These are phyloP conservation scores for Ogataea philodendri DNA, from an alignment of 805 yeast genomes.

Conservation along the genomic window DNA sequence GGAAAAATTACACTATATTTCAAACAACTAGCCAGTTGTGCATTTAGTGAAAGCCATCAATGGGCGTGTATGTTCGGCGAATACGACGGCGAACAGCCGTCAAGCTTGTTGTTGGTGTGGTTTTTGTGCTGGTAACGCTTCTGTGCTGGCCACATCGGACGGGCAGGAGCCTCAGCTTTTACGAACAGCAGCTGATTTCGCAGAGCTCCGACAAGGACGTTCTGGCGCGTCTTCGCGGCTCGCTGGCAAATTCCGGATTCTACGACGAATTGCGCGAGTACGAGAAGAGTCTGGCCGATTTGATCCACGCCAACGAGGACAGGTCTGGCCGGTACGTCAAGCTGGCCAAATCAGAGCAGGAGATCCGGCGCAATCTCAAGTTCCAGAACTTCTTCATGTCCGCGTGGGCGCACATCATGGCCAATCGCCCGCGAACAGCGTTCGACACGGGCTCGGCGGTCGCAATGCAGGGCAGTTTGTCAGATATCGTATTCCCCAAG, in stretches of 20 bases:
- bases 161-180: slow-evolving; percentile 16
- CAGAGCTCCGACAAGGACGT: slow-evolving; percentile 9
- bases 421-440: slow-evolving; percentile 27
- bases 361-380: slow-evolving; percentile 18
- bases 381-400: slow-evolving; percentile 26
- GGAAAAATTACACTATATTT: too few relatives aligned
- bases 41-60: too few relatives aligned
- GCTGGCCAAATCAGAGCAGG: slow-evolving; percentile 15
- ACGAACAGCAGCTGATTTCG: slow-evolving; percentile 19
- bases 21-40: too few relatives aligned
- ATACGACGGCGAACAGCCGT: slow-evolving; percentile 6
- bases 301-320: slow-evolving; percentile 9
- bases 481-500: slow-evolving; percentile 17
- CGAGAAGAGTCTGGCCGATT: slow-evolving; percentile 13
- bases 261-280: slow-evolving; percentile 15
- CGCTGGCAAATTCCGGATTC: neutral
- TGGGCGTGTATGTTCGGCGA: slow-evolving; percentile 2
- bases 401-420: slow-evolving; percentile 19
- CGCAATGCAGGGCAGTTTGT: slow-evolving; percentile 1
- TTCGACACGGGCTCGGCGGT: slow-evolving; percentile 18
- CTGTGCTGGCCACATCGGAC: slow-evolving; percentile 3
- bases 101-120: neutral
- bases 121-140: neutral
- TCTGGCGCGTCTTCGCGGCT: too few relatives aligned
- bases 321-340: slow-evolving; percentile 12